phyloP scores from a whole-genome alignment of 2,329 filamentous ascomycete genomes.

The Zymoseptoria crescenta region DNA sequence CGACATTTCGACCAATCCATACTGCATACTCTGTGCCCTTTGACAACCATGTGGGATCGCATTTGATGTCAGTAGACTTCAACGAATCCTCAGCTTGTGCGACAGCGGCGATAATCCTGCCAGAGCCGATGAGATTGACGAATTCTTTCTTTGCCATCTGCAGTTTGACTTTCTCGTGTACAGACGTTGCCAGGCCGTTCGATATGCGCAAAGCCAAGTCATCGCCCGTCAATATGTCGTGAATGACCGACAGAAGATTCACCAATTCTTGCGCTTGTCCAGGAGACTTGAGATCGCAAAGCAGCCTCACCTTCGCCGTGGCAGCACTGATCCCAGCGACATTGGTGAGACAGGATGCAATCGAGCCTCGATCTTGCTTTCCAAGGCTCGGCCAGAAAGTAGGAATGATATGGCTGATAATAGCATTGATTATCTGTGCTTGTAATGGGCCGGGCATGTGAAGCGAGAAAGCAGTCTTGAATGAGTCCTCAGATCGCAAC shows the following conservation, averaged over 20 bases:
- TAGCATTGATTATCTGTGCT: slow-evolving; percentile 64
- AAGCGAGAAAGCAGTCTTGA: slow-evolving; percentile 46
- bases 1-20: slow-evolving; percentile 65
- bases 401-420: slow-evolving; percentile 67
- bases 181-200: slow-evolving; percentile 35
- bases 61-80: slow-evolving; percentile 21
- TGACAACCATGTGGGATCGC: slow-evolving; percentile 56
- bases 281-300: slow-evolving; percentile 2
- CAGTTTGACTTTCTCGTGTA: slow-evolving; percentile 37
- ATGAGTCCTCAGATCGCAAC: slow-evolving; percentile 5
- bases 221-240: slow-evolving; percentile 37
- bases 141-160: slow-evolving; percentile 57
- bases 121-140: slow-evolving; percentile 50
- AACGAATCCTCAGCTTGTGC: slow-evolving; percentile 52
- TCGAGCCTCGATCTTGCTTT: slow-evolving; percentile 36
- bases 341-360: slow-evolving; percentile 62
- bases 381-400: slow-evolving; percentile 70
- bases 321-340: slow-evolving; percentile 72
- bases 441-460: slow-evolving; percentile 56
- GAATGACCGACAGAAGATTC: slow-evolving; percentile 39
- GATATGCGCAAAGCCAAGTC: slow-evolving; percentile 39
- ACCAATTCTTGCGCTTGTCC: slow-evolving; percentile 8
- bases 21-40: slow-evolving; percentile 56
- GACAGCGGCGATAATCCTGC: slow-evolving; percentile 50
- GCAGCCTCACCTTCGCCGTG: slow-evolving; percentile 55